Conservation (phyloP, 768 basidiomycete genomes). For the Mycena metata region DNA sequence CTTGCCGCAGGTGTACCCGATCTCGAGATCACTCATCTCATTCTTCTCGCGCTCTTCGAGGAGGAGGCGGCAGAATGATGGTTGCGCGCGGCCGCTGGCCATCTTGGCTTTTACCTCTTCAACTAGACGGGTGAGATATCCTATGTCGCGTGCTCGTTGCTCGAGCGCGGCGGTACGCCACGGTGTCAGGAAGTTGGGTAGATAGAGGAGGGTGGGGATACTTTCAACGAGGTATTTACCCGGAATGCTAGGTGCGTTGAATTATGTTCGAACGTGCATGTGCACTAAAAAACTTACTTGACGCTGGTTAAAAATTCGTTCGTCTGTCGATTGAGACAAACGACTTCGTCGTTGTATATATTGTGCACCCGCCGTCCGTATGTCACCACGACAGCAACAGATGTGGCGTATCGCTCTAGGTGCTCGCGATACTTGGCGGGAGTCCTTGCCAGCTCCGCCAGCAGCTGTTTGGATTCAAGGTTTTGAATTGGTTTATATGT, state of each 20-base stretch:
- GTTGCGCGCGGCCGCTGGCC: conserved; percentile 53
- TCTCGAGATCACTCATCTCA: conserved; percentile 57
- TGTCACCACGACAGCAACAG: conserved; percentile 58
- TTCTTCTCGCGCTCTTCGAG: conserved; percentile 52
- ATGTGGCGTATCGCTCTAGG: conserved; percentile 55
- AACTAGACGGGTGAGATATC: conserved; percentile 55
- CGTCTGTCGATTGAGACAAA: conserved; percentile 41
- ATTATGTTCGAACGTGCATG: neutral
- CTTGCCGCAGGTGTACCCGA: conserved; percentile 59
- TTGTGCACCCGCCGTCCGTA: conserved; percentile 58
- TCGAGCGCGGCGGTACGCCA: conserved; percentile 31
- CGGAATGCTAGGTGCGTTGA: conserved; percentile 51
- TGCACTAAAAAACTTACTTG: conserved; percentile 44
- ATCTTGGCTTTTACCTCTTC: conserved; percentile 60
- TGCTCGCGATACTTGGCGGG: conserved; percentile 54
- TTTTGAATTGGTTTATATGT: conserved; percentile 62
- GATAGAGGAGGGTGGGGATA: conserved; percentile 60
- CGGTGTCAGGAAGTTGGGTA: conserved; percentile 47
- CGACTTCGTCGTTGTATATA: conserved; percentile 61
- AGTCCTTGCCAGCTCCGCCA: conserved; percentile 56
- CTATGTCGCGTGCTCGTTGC: conserved; percentile 53
- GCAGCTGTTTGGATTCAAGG: conserved; percentile 59
- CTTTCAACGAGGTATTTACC: conserved; percentile 65
- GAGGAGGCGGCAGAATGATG: conserved; percentile 56
- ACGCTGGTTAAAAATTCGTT: conserved; percentile 44